Base-by-base conservation (phyloP, 176 grass and related monocot genomes). In the Raddia distichophylla region DNA sequence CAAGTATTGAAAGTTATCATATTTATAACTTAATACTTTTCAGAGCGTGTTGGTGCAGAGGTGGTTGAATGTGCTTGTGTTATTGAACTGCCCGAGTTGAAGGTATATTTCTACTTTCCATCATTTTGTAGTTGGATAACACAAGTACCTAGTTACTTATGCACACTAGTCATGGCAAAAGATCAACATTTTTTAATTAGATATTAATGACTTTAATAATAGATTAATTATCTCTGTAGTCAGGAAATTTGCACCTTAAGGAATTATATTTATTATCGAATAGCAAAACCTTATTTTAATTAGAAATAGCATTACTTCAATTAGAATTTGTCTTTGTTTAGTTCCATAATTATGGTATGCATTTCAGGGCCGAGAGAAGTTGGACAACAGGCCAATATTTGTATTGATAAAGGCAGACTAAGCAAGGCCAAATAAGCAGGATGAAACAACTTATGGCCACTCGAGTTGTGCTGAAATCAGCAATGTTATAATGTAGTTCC, bases 31-130 rank as follows among this genome's bases (percentile, higher is more conserved):
- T 67, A 1, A 46, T 83, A 14, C 33, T 74, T 80, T 87, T 2
- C 84, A 99, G 96, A 99, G 61, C 89, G 93, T 88, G 93, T 90
- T 86, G 91, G 93, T 82, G 96, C 90, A 73, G 86, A 88, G 76
- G 89, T 95, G 10, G 83, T 99, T 56, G 96, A 95, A 78, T 93
- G 93, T 63, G 91, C 96, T 53, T 95, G 96, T 88, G 91, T 95
- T 48, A 99, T 99, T 83, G 96, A 99, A 89, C 73, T 99, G 50
- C 85, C 91, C 58, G 96, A 95, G 47, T 48, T 99, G 37, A 95
- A 95, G 89, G 96, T 95, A 79, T 18, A 68, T 49, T 76, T 79
- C 13, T 69, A 40, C n/a, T 46, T 58, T 80, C 9, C 35, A 19
- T 80, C 15, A 64, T 58, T 19, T 7, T 59, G 51, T 37, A 69